phyloP scores from a whole-genome alignment of 495 filamentous ascomycete genomes.

The Penicillium pulvis region DNA sequence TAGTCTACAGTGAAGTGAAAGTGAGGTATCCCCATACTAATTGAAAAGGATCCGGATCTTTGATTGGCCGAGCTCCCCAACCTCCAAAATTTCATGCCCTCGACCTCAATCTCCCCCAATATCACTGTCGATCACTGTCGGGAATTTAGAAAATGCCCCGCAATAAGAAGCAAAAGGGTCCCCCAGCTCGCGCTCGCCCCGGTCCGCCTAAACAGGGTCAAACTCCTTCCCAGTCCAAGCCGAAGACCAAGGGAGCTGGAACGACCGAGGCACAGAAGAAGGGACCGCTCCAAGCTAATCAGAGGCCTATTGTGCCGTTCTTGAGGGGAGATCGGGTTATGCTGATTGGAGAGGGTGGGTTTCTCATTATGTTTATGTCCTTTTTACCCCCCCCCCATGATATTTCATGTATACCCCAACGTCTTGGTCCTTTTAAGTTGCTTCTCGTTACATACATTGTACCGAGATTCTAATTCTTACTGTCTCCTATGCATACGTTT shows the following conservation, averaged over 20 bases:
- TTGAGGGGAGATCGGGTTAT: constrained; percentile 69
- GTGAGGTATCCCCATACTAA: too few species aligned
- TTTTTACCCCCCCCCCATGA: constrained; percentile 4
- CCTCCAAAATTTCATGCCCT: neutral
- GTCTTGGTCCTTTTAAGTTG: neutral
- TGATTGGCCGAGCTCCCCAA: constrained; percentile 24
- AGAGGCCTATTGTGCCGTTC: constrained; percentile 73
- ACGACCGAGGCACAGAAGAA: constrained; percentile 16
- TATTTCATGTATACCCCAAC: neutral
- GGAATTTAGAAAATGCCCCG: constrained; percentile 16
- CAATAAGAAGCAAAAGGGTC: constrained; percentile 25
- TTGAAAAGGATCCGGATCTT: constrained; percentile 17
- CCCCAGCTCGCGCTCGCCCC: constrained; percentile 10
- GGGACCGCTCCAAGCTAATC: constrained; percentile 29
- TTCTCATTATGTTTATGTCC: neutral
- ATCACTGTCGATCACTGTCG: neutral
- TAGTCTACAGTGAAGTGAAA: too few species aligned
- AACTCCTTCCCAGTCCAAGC: constrained; percentile 4
- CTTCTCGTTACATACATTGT: neutral
- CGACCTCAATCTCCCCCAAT: too few species aligned
- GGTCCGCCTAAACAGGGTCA: constrained; percentile 12
- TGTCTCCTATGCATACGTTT: too few species aligned
- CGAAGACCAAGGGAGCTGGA: constrained; percentile 8
- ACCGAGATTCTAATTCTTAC: too few species aligned
- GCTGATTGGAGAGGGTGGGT: constrained; percentile 79